Percentiles rank a stretch among this genome's conserved stretches.
These are phyloP conservation scores for Trichocomaceae sp. DNA, from an alignment of 2,329 filamentous ascomycete genomes.

Conservation along the genomic window DNA sequence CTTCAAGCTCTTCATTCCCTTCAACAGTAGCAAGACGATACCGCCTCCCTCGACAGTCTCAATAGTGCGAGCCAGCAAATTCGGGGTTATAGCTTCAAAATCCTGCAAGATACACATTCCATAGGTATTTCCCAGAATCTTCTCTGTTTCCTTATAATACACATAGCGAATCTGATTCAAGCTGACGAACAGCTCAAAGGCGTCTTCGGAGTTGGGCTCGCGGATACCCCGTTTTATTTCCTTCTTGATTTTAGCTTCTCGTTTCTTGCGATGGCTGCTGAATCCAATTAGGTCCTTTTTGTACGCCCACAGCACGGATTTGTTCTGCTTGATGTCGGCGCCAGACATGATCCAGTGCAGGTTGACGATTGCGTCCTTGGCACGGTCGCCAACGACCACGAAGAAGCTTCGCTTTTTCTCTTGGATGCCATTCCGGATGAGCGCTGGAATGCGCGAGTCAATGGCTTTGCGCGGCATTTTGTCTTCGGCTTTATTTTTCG, in stretches of 20 bases:
- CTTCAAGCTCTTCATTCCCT: constrained; percentile 95
- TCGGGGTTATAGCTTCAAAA: constrained; percentile 97
- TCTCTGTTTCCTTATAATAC: constrained; percentile 99
- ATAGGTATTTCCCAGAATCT: constrained; percentile 95
- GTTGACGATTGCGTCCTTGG: constrained; percentile 95
- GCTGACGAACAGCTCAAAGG: constrained; percentile 95
- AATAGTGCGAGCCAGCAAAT: constrained; percentile 85
- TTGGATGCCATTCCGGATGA: constrained; percentile 82
- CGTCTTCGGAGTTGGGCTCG: constrained; percentile 86
- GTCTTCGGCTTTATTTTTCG: constrained; percentile 11
- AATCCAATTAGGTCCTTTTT: constrained; percentile 96
- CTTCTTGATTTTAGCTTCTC: constrained; percentile 96
- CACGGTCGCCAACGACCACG: constrained; percentile 85
- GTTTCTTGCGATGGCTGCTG: constrained; percentile 94
- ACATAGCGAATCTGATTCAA: constrained; percentile 97
- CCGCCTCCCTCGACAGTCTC: constrained; percentile 97
- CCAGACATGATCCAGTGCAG: constrained; percentile 88
- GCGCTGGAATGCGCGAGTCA: constrained; percentile 81
- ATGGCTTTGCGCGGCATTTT: constrained; percentile 51
- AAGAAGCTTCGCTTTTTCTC: constrained; percentile 99
- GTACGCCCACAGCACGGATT: constrained; percentile 96
- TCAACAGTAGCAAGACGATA: constrained; percentile 79
- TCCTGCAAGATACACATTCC: constrained; percentile 98
- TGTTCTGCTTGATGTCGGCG: constrained; percentile 87
- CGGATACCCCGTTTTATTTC: constrained; percentile 92